phyloP scores from a whole-genome alignment of 176 grass and related monocot species.

The Musa acuminata region DNA sequence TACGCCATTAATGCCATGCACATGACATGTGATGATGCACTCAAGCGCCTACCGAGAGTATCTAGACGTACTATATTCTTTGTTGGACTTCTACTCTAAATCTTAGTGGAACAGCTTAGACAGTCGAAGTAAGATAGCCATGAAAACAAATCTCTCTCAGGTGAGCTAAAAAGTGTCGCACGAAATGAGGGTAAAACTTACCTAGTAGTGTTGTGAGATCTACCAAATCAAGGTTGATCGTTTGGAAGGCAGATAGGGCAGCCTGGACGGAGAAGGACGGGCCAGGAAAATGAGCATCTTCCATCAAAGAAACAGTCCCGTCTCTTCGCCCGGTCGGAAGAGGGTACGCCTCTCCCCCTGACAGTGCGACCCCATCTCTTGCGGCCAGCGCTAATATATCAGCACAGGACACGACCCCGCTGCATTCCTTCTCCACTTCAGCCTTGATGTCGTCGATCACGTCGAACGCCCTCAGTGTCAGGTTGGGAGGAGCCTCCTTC shows the following conservation, averaged over 20 bases:
- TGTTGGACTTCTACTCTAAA: too few relatives aligned
- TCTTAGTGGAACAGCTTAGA: too few relatives aligned
- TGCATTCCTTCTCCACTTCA: conserved; percentile 26
- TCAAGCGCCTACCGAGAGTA: too few relatives aligned
- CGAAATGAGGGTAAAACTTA: background rate
- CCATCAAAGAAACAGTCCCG: conserved; percentile 23
- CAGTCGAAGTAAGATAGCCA: too few relatives aligned
- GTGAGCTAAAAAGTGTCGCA: too few relatives aligned
- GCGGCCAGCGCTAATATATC: conserved; percentile 25
- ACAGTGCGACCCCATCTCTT: conserved; percentile 25
- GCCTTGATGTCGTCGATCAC: conserved; percentile 39
- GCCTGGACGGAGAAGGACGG: conserved; percentile 21
- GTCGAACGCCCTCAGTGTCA: conserved; percentile 29
- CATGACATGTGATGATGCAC: too few relatives aligned
- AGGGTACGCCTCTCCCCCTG: conserved; percentile 7
- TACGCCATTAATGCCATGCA: too few relatives aligned
- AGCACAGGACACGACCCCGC: conserved; percentile 38
- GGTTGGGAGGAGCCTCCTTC: conserved; percentile 36
- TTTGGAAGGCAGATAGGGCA: conserved; percentile 15
- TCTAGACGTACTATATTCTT: too few relatives aligned
- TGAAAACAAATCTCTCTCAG: too few relatives aligned
- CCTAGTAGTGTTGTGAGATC: conserved; percentile 26
- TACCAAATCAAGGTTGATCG: conserved; percentile 3
- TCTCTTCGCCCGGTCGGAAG: conserved; percentile 36
- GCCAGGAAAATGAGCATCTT: conserved; percentile 27